Evolutionary conservation across 2,329 filamentous ascomycete species (phyloP).

Genomic region (Hortaea sp.): DNA sequence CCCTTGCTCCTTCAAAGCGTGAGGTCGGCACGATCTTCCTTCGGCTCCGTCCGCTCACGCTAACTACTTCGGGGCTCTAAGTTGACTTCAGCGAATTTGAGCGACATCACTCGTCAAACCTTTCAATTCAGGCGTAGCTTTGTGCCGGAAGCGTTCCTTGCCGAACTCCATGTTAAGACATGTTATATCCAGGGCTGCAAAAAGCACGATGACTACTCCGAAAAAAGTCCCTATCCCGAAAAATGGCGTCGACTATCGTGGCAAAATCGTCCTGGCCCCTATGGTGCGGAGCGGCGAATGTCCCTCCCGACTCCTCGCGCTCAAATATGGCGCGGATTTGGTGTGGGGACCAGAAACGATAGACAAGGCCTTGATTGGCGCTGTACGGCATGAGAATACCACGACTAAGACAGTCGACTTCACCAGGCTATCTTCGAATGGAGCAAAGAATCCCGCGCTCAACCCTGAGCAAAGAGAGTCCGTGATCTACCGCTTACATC

Average conservation of each 20-base stretch:
- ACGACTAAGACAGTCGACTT: conserved; percentile 75
- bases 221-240: conserved; percentile 71
- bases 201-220: conserved; percentile 20
- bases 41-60: not conserved
- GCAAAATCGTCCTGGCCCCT: conserved; percentile 87
- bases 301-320: conserved; percentile 74
- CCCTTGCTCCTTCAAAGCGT: not conserved
- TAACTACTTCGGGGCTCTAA: not conserved
- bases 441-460: conserved; percentile 46
- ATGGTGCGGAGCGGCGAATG: conserved; percentile 89
- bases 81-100: not conserved
- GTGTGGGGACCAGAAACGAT: conserved; percentile 98
- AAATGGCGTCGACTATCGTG: conserved; percentile 85
- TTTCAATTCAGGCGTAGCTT: not conserved
- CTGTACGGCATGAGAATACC: conserved; percentile 65
- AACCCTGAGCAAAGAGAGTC: conserved; percentile 46
- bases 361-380: conserved; percentile 83
- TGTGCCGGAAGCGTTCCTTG: not conserved
- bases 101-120: not conserved
- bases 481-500: conserved; percentile 76
- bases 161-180: conserved; percentile 3
- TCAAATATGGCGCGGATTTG: conserved; percentile 91
- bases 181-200: not conserved
- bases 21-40: not conserved
- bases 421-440: conserved; percentile 63